Evolutionary conservation across 768 basidiomycete genomes (phyloP).

Genomic region (Lentinula sp.): DNA sequence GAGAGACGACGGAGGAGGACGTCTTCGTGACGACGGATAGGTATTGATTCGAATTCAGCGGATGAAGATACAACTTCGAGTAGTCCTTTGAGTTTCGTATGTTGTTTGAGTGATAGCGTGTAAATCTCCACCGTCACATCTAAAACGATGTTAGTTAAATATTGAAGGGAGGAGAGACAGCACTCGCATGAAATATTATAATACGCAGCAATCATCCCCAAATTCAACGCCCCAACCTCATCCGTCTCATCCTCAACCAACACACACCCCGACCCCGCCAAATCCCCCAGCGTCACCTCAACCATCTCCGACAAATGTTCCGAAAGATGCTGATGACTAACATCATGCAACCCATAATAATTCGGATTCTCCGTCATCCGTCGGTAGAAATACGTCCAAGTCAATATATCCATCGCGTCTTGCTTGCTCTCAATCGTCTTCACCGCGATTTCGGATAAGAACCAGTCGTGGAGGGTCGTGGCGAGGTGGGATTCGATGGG

Average conservation of each 20-base stretch:
- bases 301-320: conserved; percentile 96
- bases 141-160: conserved; percentile 13
- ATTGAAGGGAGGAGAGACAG: too few relatives aligned
- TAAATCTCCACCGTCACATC: conserved; percentile 98
- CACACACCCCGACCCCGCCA: conserved; percentile 94
- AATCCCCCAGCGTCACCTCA: conserved; percentile 85
- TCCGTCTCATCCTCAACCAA: conserved; percentile 95
- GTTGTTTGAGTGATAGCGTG: conserved; percentile 89
- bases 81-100: conserved; percentile 94
- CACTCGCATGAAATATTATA: conserved; percentile 85
- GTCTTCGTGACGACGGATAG: conserved; percentile 94
- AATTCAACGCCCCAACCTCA: conserved; percentile 72
- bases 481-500: conserved; percentile 95
- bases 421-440: conserved; percentile 99
- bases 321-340: conserved; percentile 91
- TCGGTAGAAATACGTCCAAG: conserved; percentile 98
- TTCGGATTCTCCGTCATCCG: conserved; percentile 97
- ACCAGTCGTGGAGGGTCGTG: conserved; percentile 90
- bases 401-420: conserved; percentile 95
- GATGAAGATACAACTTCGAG: conserved; percentile 97
- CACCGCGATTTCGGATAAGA: conserved; percentile 96
- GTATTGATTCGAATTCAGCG: conserved; percentile 91
- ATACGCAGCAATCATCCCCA: conserved; percentile 98
- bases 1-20: conserved; percentile 81
- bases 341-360: conserved; percentile 91